Evolutionary conservation across 805 yeast species (phyloP).

Genomic region (Wickerhamiella australiensis): DNA sequence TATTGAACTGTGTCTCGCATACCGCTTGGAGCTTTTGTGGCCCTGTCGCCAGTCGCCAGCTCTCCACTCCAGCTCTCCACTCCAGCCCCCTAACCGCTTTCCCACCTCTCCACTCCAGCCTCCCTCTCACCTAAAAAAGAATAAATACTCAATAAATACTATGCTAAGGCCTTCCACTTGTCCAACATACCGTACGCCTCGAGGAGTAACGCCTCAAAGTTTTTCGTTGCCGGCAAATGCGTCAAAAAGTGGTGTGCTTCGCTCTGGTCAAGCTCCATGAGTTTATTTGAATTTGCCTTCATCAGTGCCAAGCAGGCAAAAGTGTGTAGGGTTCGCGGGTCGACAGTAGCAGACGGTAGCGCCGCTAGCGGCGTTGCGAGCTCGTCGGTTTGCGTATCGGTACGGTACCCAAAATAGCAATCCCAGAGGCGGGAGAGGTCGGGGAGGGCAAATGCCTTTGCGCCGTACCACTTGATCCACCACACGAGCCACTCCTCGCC

Average conservation of each 20-base stretch:
- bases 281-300: constrained; percentile 63
- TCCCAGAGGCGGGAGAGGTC: constrained; percentile 92
- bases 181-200: constrained; percentile 62
- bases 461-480: constrained; percentile 90
- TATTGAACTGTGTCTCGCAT: too few species aligned
- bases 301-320: constrained; percentile 69
- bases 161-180: constrained; percentile 22
- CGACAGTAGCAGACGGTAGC: constrained; percentile 5
- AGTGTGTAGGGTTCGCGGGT: constrained; percentile 34
- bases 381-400: constrained; percentile 10
- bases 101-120: too few species aligned
- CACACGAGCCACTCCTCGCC: constrained; percentile 86
- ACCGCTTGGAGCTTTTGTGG: too few species aligned
- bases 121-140: too few species aligned
- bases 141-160: constrained; percentile 10
- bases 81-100: too few species aligned
- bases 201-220: constrained; percentile 57
- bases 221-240: constrained; percentile 38
- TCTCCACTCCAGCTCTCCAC: too few species aligned
- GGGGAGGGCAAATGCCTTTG: constrained; percentile 66
- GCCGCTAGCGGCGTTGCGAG: constrained; percentile 2
- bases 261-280: constrained; percentile 79
- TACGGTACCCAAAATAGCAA: constrained; percentile 57
- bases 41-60: too few species aligned
- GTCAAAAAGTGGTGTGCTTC: constrained; percentile 73